Evolutionary conservation across 2,329 filamentous ascomycete species (phyloP).

Genomic region (Hypocrella siamensis): DNA sequence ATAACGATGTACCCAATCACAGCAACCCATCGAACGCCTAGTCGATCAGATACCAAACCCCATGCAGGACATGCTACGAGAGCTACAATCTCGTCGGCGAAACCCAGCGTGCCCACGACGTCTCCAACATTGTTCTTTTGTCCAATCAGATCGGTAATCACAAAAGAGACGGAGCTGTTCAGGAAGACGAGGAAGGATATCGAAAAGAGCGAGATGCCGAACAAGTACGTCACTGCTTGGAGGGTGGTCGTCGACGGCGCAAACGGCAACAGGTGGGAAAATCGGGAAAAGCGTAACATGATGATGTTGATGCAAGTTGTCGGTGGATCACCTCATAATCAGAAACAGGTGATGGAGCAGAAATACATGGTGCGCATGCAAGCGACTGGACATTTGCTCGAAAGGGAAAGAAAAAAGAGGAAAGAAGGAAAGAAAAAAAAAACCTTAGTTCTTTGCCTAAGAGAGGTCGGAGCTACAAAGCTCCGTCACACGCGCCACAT

Average conservation of each 20-base stretch:
- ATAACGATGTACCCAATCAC: slow-evolving; percentile 73
- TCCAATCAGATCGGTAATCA: slow-evolving; percentile 69
- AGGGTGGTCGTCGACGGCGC: slow-evolving; percentile 40
- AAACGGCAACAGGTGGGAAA: slow-evolving; percentile 39
- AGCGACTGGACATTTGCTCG: not conserved
- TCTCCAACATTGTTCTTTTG: slow-evolving; percentile 59
- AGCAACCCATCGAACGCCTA: slow-evolving; percentile 58
- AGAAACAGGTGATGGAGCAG: too few relatives aligned
- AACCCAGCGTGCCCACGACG: slow-evolving; percentile 71
- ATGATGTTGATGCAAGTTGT: too few relatives aligned
- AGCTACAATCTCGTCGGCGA: slow-evolving; percentile 70
- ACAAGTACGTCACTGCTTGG: slow-evolving; percentile 59
- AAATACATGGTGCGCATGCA: slow-evolving; percentile 5
- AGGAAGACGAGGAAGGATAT: slow-evolving; percentile 85
- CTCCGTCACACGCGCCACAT: too few relatives aligned
- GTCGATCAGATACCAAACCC: slow-evolving; percentile 62
- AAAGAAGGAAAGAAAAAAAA: too few relatives aligned
- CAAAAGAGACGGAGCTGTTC: slow-evolving; percentile 71
- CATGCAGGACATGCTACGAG: slow-evolving; percentile 66
- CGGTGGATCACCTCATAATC: too few relatives aligned
- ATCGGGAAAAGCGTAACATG: slow-evolving; percentile 21
- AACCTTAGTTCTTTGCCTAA: too few relatives aligned
- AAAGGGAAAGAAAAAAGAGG: not conserved
- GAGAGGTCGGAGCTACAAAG: too few relatives aligned
- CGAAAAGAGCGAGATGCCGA: slow-evolving; percentile 71